Conservation (phyloP, 108 stramenopile species). For the Cyclotella kingstonii region DNA sequence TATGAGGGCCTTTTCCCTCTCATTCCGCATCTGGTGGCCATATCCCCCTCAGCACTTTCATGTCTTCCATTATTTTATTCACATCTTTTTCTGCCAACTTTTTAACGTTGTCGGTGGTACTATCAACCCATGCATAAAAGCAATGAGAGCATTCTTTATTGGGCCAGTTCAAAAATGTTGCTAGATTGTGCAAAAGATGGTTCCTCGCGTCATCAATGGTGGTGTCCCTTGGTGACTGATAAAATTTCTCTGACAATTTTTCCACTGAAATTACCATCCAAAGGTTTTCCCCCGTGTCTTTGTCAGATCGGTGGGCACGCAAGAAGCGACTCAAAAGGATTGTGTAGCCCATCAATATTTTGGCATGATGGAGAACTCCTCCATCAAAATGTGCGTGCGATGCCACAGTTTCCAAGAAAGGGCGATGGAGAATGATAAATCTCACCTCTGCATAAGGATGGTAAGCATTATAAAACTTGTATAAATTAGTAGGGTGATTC, state of each 20-base stretch:
- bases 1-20: too few relatives aligned
- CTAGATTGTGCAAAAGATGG: neutral
- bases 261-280: conserved; percentile 17
- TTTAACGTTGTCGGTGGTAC: conserved; percentile 3
- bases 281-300: conserved; percentile 1
- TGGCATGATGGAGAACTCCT: conserved; percentile 7
- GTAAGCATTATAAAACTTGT: conserved; percentile 19
- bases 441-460: conserved; percentile 22
- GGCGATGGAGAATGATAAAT: conserved; percentile 27
- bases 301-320: conserved; percentile 5
- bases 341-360: conserved; percentile 20
- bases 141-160: conserved; percentile 21
- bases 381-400: conserved; percentile 13
- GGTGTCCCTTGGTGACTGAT: too few relatives aligned
- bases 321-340: conserved; percentile 15
- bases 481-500: conserved; percentile 16
- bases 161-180: conserved; percentile 21
- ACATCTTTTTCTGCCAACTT: conserved; percentile 6
- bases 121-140: conserved; percentile 22
- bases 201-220: neutral
- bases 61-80: conserved; percentile 3
- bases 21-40: too few relatives aligned
- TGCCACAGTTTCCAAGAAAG: conserved; percentile 18
- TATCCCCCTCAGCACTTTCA: conserved; percentile 1
- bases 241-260: conserved; percentile 4